phyloP scores from a whole-genome alignment of 345 rosid species.

The Ricinus communis region DNA sequence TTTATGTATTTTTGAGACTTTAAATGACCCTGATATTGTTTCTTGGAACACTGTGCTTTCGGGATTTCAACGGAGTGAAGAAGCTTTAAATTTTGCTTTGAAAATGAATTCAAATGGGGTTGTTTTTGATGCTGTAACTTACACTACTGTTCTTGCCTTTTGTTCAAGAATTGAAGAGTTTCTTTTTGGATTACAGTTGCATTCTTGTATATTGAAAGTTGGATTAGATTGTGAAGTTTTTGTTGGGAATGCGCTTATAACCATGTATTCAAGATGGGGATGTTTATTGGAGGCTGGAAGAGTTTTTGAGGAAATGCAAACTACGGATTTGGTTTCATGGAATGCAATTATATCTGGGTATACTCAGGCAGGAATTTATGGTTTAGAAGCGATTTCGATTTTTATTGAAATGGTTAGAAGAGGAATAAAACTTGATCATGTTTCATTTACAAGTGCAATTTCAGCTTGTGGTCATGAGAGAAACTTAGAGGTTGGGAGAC shows the following conservation, averaged over 20 bases:
- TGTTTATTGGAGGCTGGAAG: slow-evolving; percentile 50
- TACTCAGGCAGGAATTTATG: slow-evolving; percentile 56
- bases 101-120: slow-evolving; percentile 53
- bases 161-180: slow-evolving; percentile 58
- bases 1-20: slow-evolving; percentile 56
- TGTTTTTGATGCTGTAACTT: slow-evolving; percentile 59
- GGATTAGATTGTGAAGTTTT: slow-evolving; percentile 61
- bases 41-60: slow-evolving; percentile 93
- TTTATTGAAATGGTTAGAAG: slow-evolving; percentile 60
- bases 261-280: slow-evolving; percentile 65
- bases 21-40: slow-evolving; percentile 65
- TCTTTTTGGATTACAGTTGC: slow-evolving; percentile 69
- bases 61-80: slow-evolving; percentile 52
- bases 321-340: slow-evolving; percentile 79
- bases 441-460: slow-evolving; percentile 71
- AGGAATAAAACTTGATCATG: slow-evolving; percentile 76
- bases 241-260: slow-evolving; percentile 76
- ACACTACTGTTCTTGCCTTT: slow-evolving; percentile 54
- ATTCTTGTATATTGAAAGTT: slow-evolving; percentile 43
- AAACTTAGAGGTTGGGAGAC: slow-evolving; percentile 64
- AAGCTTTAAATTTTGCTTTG: slow-evolving; percentile 52
- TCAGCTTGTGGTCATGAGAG: slow-evolving; percentile 73
- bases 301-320: slow-evolving; percentile 64
- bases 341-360: slow-evolving; percentile 82
- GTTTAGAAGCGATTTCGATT: slow-evolving; percentile 50